phyloP scores from a whole-genome alignment of 2,329 filamentous ascomycete species.

The Fusarium sororula region DNA sequence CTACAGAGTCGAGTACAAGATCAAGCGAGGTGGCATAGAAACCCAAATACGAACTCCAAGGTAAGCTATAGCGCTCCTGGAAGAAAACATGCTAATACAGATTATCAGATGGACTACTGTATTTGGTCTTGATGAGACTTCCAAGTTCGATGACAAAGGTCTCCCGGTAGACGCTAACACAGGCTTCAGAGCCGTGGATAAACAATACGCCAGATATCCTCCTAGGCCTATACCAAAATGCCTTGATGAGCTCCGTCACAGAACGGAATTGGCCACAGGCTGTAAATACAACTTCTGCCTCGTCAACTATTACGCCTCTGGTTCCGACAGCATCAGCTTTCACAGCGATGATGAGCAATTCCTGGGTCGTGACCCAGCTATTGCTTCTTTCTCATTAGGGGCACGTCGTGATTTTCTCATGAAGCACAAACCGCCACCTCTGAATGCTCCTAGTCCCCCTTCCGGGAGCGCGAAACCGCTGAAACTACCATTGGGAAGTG shows the following conservation, averaged over 20 bases:
- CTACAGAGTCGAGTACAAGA: constrained; percentile 78
- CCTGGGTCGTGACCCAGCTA: constrained; percentile 73
- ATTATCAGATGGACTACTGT: constrained; percentile 59
- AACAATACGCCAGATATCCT: constrained; percentile 61
- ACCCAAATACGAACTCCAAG: constrained; percentile 68
- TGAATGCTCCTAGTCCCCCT: constrained; percentile 45
- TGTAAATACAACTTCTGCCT: constrained; percentile 80
- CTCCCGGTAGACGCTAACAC: constrained; percentile 56
- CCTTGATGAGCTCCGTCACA: constrained; percentile 68
- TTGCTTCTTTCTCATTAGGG: constrained; percentile 79
- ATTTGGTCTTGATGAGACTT: constrained; percentile 70
- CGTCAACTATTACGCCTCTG: constrained; percentile 85
- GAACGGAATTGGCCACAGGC: constrained; percentile 73
- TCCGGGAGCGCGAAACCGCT: constrained; percentile 48
- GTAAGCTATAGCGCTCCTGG: constrained; percentile 35
- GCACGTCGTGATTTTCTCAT: constrained; percentile 78
- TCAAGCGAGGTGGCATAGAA: constrained; percentile 70
- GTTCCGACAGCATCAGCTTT: constrained; percentile 79
- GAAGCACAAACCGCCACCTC: constrained; percentile 74
- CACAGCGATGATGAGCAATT: constrained; percentile 86
- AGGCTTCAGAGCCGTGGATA: constrained; percentile 55
- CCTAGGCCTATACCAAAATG: constrained; percentile 78
- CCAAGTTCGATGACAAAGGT: constrained; percentile 61
- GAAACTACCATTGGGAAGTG: constrained; percentile 66
- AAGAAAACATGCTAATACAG: neutral